Evolutionary conservation across 129 eudicot species (phyloP), one percentile per base, ranked within the genome.

Genomic region (carrot (Daucus carota)): DNA sequence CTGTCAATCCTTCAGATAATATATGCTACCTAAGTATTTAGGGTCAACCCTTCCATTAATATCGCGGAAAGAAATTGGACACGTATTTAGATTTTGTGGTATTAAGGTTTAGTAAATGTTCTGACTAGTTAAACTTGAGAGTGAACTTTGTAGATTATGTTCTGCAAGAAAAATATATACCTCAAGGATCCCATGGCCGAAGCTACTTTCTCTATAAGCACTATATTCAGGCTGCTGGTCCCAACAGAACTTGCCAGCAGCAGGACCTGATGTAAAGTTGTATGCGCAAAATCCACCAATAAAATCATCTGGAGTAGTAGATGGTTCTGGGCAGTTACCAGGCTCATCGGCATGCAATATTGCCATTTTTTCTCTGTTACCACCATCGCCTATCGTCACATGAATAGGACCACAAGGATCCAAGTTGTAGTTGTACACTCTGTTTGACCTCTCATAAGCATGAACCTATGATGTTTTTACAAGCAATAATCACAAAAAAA

Each of bases 291-390:
- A 94, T 70, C 99, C 99, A n/a, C 96, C 92, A 89, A 91, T 94
- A 76, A 77, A 83, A 24, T 76, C 67, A 76, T 94, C 97, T 31
- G 96, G 93, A 5, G 97, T 91, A 79, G 86, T 75, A n/a, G 92
- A 86, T 16, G 99, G 97, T 33, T 89, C 90, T 0, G 99, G 97
- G 73, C 99, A 94, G 70, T 87, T 80, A 14, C 93, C 99, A 0
- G 92, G 92, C 68, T 91, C 99, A 75, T 94, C 99, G 3, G 93
- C 92, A 79, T 94, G 92, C 36, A 36, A 18, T 11, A 85, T 77
- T 0, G 99, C 90, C 97, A 91, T 94, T 78, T 94, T 94, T 80
- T 94, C 99, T 76, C 99, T 75, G 77, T 94, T 94, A 7, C 99
- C 99, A 10, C 99, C 99, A 40, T 94, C 97, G 31, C 99, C 97